Evolutionary conservation across 495 filamentous ascomycete genomes (phyloP).

Genomic region (Penicillium manginii): DNA sequence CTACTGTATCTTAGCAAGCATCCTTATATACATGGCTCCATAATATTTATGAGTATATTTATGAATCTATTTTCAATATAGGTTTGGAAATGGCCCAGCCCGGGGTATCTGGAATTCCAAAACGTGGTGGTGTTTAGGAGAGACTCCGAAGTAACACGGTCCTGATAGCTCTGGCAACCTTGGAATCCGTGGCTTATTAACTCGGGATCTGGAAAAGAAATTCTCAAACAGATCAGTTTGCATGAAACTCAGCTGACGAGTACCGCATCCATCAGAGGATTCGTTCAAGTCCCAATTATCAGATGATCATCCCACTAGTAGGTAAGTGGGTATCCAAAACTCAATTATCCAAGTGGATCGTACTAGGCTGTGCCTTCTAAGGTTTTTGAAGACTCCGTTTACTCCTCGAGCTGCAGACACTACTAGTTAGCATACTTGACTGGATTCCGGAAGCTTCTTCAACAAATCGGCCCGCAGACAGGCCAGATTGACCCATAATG

Average conservation of each 20-base stretch:
- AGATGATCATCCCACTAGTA: conserved; percentile 2
- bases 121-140: no score
- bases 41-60: no score
- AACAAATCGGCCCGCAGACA: background rate
- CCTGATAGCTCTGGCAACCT: background rate
- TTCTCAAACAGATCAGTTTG: conserved; percentile 1
- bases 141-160: no score
- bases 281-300: background rate
- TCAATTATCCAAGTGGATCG: no score
- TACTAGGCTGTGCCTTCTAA: no score
- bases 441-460: background rate
- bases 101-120: no score
- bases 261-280: background rate
- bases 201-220: background rate
- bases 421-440: background rate
- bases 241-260: conserved; percentile 1
- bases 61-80: no score
- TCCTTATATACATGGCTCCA: no score
- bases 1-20: background rate
- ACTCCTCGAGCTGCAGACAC: no score
- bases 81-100: no score
- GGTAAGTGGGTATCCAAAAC: background rate
- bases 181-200: background rate
- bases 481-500: background rate
- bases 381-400: no score